Evolutionary conservation across 805 yeast species (phyloP).

Genomic region (Lipomyces mesembrius): DNA sequence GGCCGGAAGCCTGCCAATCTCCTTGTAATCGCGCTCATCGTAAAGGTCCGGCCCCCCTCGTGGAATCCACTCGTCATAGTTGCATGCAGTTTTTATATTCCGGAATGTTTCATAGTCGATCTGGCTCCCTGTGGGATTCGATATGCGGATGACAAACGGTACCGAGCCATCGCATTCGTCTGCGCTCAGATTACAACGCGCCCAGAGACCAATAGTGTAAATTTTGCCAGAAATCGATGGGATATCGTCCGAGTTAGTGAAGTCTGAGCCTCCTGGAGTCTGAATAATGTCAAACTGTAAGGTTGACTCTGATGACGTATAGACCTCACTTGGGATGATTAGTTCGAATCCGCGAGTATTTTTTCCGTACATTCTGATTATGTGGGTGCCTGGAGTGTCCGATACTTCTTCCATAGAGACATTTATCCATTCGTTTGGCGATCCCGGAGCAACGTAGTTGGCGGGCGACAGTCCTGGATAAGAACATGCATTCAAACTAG

Average conservation of each 20-base stretch:
- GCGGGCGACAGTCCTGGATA: constrained; percentile 23
- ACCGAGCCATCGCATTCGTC: constrained; percentile 16
- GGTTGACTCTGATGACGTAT: background rate
- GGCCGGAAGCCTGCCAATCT: constrained; percentile 65
- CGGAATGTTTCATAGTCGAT: constrained; percentile 9
- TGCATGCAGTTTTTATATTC: constrained; percentile 55
- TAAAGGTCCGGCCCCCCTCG: constrained; percentile 3
- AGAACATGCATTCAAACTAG: constrained; percentile 22
- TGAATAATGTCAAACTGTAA: constrained; percentile 1
- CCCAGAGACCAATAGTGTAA: constrained; percentile 20
- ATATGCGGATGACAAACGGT: constrained; percentile 17
- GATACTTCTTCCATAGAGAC: constrained; percentile 4
- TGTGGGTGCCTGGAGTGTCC: background rate
- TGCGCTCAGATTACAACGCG: constrained; percentile 20
- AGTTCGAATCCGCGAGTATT: constrained; percentile 21
- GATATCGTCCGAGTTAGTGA: background rate
- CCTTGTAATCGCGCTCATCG: background rate
- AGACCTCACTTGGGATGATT: constrained; percentile 14
- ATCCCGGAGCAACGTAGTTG: constrained; percentile 14
- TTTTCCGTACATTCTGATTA: constrained; percentile 8
- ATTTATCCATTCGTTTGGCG: constrained; percentile 15
- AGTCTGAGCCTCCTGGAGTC: background rate
- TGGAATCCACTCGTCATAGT: constrained; percentile 72
- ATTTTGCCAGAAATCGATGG: background rate
- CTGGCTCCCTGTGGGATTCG: constrained; percentile 5